Conservation (phyloP, 2,329 filamentous ascomycete genomes). For the Colletotrichum agaves region DNA sequence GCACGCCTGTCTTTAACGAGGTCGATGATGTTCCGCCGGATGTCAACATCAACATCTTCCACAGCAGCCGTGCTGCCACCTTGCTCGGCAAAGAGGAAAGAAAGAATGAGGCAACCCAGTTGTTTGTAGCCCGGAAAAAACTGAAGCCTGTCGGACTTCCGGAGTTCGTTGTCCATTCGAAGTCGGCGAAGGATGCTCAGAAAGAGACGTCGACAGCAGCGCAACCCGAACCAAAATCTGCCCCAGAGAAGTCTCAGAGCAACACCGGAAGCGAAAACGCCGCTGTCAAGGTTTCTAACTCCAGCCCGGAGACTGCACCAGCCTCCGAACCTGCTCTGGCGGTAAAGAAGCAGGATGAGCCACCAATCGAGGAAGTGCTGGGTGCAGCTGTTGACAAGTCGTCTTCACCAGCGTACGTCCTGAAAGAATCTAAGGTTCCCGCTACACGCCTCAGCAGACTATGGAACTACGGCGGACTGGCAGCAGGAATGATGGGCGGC, state of each 20-base stretch:
- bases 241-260: background rate
- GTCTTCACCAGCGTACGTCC: slow-evolving; percentile 58
- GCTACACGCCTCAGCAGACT: slow-evolving; percentile 86
- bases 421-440: slow-evolving; percentile 90
- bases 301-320: background rate
- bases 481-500: slow-evolving; percentile 94
- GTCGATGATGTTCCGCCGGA: slow-evolving; percentile 51
- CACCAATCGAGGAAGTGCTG: slow-evolving; percentile 4
- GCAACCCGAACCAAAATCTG: background rate
- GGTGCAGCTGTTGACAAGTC: slow-evolving; percentile 7
- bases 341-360: background rate
- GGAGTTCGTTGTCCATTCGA: slow-evolving; percentile 35
- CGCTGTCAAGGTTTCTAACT: background rate
- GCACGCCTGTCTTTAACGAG: slow-evolving; percentile 32
- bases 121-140: slow-evolving; percentile 26
- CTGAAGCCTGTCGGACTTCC: slow-evolving; percentile 41
- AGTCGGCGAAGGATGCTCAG: background rate
- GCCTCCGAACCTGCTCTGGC: background rate
- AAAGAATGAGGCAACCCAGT: background rate
- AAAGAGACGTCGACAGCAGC: background rate
- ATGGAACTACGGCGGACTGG: slow-evolving; percentile 95
- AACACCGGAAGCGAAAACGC: background rate
- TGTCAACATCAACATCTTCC: slow-evolving; percentile 61
- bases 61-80: slow-evolving; percentile 56
- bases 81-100: slow-evolving; percentile 46